Evolutionary conservation across 305 asterid genomes (phyloP).

Genomic region (Plantago rigida): DNA sequence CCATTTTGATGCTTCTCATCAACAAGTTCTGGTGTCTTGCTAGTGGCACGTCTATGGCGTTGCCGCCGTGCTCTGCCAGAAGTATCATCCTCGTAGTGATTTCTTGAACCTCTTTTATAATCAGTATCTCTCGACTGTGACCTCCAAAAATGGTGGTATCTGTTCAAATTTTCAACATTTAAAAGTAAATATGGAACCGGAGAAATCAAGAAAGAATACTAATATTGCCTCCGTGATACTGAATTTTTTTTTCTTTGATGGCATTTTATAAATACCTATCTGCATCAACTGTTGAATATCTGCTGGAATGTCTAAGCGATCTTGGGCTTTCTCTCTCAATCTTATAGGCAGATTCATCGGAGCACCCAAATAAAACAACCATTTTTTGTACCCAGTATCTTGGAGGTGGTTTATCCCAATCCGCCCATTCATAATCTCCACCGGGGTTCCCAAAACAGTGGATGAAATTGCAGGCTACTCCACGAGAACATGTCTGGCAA

Average conservation of each 20-base stretch:
- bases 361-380: constrained; percentile 71
- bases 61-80: constrained; percentile 29
- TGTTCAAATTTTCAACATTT: constrained; percentile 24
- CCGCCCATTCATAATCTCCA: constrained; percentile 99
- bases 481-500: constrained; percentile 76
- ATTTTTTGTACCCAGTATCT: constrained; percentile 67
- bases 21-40: constrained; percentile 31
- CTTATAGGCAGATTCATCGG: constrained; percentile 41
- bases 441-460: constrained; percentile 91
- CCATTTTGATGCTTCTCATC: constrained; percentile 26
- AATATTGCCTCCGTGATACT: constrained; percentile 2
- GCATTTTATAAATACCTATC: constrained; percentile 38
- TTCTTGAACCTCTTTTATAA: constrained; percentile 41
- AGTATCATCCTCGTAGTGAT: constrained; percentile 31
- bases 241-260: too few relatives aligned
- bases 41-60: constrained; percentile 27
- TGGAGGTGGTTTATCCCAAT: constrained; percentile 94
- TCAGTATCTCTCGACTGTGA: constrained; percentile 43
- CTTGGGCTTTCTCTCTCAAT: constrained; percentile 41
- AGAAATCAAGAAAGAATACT: constrained; percentile 5
- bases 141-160: constrained; percentile 35
- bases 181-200: constrained; percentile 14
- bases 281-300: constrained; percentile 26
- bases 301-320: constrained; percentile 31
- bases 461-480: constrained; percentile 84